These are phyloP conservation scores for Phellopilus nigrolimitatus DNA, from an alignment of 1,284 basidiomycete species.

Conservation along the genomic window DNA sequence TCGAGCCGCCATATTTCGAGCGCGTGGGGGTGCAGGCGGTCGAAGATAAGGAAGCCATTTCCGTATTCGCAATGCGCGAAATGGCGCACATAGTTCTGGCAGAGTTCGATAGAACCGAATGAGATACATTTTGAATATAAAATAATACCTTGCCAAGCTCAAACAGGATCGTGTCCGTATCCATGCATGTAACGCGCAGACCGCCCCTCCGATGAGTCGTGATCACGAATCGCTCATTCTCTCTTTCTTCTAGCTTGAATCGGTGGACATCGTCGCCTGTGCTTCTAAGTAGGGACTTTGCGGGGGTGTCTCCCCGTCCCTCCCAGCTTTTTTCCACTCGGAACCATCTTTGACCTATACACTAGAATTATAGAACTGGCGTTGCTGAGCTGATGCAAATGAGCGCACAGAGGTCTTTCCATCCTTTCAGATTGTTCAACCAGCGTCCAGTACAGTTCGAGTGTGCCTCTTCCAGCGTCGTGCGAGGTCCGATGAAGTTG, in stretches of 20 bases:
- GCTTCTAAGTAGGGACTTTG: neutral
- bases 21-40: slow-evolving; percentile 48
- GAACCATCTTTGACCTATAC: slow-evolving; percentile 41
- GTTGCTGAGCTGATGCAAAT: slow-evolving; percentile 3
- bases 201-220: slow-evolving; percentile 51
- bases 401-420: slow-evolving; percentile 60
- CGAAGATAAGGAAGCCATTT: slow-evolving; percentile 66
- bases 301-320: slow-evolving; percentile 36
- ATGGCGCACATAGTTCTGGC: slow-evolving; percentile 46
- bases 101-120: neutral
- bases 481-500: slow-evolving; percentile 33
- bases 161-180: slow-evolving; percentile 50
- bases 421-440: slow-evolving; percentile 34
- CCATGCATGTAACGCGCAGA: slow-evolving; percentile 49
- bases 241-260: slow-evolving; percentile 64
- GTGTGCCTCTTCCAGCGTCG: slow-evolving; percentile 31
- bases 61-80: slow-evolving; percentile 72
- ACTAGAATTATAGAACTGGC: slow-evolving; percentile 19
- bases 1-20: slow-evolving; percentile 62
- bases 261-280: slow-evolving; percentile 50
- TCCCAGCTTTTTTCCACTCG: slow-evolving; percentile 52
- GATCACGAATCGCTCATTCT: slow-evolving; percentile 45
- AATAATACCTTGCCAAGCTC: slow-evolving; percentile 38
- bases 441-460: slow-evolving; percentile 29
- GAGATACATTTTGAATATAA: no score